These are phyloP conservation scores for Lactarius hatsudake DNA, from an alignment of 768 basidiomycete species.

Conservation along the genomic window DNA sequence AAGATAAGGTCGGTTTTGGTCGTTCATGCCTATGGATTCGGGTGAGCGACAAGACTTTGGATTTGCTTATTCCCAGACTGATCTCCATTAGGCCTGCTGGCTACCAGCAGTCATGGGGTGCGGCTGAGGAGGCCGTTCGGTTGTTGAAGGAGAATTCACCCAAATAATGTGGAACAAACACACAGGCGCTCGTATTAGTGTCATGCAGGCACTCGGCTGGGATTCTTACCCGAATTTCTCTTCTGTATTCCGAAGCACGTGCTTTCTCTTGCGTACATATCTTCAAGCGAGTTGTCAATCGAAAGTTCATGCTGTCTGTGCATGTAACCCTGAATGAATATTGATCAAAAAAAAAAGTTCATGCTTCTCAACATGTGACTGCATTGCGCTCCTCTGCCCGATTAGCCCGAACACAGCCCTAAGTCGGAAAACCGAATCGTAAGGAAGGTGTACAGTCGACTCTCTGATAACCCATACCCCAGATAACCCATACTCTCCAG, in stretches of 20 bases:
- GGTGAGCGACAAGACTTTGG: constrained; percentile 36
- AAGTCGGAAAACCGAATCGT: neutral
- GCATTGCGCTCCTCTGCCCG: neutral
- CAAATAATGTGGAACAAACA: neutral
- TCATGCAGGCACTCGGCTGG: neutral
- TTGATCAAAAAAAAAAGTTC: too few species aligned
- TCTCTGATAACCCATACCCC: too few species aligned
- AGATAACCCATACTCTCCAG: too few species aligned
- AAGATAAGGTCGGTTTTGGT: constrained; percentile 34
- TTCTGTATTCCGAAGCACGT: neutral
- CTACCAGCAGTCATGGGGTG: constrained; percentile 34
- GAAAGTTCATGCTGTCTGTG: neutral
- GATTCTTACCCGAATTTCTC: neutral
- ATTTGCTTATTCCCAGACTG: constrained; percentile 20
- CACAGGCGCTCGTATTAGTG: neutral
- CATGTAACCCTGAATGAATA: too few species aligned
- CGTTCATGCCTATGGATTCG: constrained; percentile 64
- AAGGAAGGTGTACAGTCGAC: too few species aligned
- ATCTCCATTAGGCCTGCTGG: constrained; percentile 29
- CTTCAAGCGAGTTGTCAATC: neutral
- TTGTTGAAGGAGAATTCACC: constrained; percentile 26
- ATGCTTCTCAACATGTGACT: neutral
- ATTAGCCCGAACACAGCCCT: neutral
- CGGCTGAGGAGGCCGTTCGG: constrained; percentile 29
- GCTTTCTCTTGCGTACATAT: neutral